Base-by-base conservation (phyloP, 805 yeast genomes). In the Yamadazyma sp. region DNA sequence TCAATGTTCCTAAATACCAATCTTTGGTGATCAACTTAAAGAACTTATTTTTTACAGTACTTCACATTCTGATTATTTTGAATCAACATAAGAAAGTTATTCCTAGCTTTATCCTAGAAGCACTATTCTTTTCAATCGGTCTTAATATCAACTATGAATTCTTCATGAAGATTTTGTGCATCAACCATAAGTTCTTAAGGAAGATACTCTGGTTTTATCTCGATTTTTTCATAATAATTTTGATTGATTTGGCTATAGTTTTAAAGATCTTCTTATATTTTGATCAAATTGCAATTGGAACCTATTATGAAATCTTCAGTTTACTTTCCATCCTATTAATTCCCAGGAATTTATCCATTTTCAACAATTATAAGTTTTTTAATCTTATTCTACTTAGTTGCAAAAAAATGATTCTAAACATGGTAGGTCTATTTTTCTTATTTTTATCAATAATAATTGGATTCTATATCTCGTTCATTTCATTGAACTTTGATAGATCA, bases 151-250 rank as follows among this genome's bases (percentile, higher is more conserved):
- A 70, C 29, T 48, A 72, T 26, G 80, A 75, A 39, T 71, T 72
- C 40, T 32, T 70, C 12, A 52, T 63, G 31, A 73, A 69, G 35
- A 47, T 73, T 23, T 48, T 52, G 12, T 66, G 64, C 31, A 73
- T 75, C 7, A 76, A 77, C 35, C 60, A 56, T 40, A 58, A 57
- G 23, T 68, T 73, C 14, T 62, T 73, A 40, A 69, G 64, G 33
- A 60, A 70, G 45, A 67, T 76, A 13, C 53, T 76, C n/a, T 76
- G 81, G 81, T 73, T 72, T 27, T 57, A 70, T 39, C 55, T 73
- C 36, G 81, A 75, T 43, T 55, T 70, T 26, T 47, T 60, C 17
- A 60, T 75, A 7, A 51, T 69, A 23, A 31, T 58, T 2, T 50
- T 74, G 12, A 58, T 76, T 8, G 59, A 69, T 27, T 32, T 53